Evolutionary conservation across 140 eudicot species (phyloP).

Genomic region (Erigeron philadelphicus): DNA sequence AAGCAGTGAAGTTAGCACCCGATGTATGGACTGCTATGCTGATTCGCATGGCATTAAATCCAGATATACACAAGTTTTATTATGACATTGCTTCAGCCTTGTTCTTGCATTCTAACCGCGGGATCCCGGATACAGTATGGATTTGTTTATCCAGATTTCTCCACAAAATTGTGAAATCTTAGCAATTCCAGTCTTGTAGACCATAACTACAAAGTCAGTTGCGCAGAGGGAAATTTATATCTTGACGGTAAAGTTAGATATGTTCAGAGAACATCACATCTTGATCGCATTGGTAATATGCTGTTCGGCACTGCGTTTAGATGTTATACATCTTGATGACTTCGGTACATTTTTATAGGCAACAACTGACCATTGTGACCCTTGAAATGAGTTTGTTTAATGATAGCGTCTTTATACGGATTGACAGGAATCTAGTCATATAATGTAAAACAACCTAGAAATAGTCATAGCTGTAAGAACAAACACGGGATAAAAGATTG

Average conservation of each 20-base stretch:
- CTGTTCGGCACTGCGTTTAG: background rate
- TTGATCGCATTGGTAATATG: slow-evolving; percentile 11
- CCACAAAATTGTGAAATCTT: slow-evolving; percentile 35
- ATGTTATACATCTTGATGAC: slow-evolving; percentile 17
- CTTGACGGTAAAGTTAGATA: too few relatives aligned
- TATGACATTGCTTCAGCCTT: slow-evolving; percentile 45
- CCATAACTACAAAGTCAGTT: background rate
- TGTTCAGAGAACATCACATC: too few relatives aligned
- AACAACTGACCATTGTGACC: slow-evolving; percentile 25
- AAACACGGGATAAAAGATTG: slow-evolving; percentile 22
- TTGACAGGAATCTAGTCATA: slow-evolving; percentile 16
- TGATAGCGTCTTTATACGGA: slow-evolving; percentile 16
- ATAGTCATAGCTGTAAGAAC: background rate
- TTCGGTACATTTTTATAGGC: slow-evolving; percentile 30
- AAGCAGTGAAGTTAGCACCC: slow-evolving; percentile 77
- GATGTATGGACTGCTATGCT: slow-evolving; percentile 82
- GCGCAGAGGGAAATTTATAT: background rate
- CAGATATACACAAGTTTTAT: slow-evolving; percentile 61
- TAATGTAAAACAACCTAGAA: slow-evolving; percentile 12
- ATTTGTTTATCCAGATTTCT: slow-evolving; percentile 47
- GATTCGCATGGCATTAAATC: slow-evolving; percentile 58
- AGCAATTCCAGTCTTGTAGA: background rate
- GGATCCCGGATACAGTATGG: slow-evolving; percentile 53
- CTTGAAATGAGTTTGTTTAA: slow-evolving; percentile 15
- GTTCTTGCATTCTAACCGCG: slow-evolving; percentile 36